Evolutionary conservation across 768 basidiomycete species (phyloP).

Genomic region (Pholiota conissans): DNA sequence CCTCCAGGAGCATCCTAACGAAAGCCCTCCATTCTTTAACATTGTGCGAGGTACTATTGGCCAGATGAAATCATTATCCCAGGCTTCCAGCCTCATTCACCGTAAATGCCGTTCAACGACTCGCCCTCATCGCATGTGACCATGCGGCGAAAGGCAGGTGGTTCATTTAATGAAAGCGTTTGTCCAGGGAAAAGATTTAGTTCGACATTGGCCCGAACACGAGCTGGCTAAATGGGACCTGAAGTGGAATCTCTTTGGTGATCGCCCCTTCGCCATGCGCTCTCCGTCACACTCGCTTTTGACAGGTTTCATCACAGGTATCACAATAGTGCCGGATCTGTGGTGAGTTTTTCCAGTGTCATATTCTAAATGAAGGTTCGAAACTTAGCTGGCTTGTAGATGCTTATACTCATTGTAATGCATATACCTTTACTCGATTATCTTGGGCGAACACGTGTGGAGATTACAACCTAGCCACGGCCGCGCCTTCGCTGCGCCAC

Average conservation of each 20-base stretch:
- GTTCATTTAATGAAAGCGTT: conserved; percentile 19
- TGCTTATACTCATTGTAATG: conserved; percentile 8
- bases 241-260: neutral
- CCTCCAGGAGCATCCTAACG: conserved; percentile 7
- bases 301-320: conserved; percentile 21
- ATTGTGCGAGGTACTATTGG: neutral
- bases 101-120: neutral
- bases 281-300: conserved; percentile 5
- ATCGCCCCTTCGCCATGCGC: conserved; percentile 4
- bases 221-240: conserved; percentile 10
- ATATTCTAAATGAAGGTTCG: conserved; percentile 8
- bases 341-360: conserved; percentile 7
- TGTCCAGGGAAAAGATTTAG: neutral
- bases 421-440: conserved; percentile 9
- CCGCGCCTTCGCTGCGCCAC: neutral
- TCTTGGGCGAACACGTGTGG: conserved; percentile 15
- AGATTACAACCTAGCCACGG: conserved; percentile 2
- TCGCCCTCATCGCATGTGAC: conserved; percentile 11
- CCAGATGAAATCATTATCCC: neutral
- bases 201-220: conserved; percentile 9
- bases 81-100: neutral
- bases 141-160: conserved; percentile 14
- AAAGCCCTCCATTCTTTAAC: neutral
- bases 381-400: neutral
- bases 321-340: conserved; percentile 17